Conservation (phyloP, 1,284 basidiomycete species). For the Meripilus lineatus region DNA sequence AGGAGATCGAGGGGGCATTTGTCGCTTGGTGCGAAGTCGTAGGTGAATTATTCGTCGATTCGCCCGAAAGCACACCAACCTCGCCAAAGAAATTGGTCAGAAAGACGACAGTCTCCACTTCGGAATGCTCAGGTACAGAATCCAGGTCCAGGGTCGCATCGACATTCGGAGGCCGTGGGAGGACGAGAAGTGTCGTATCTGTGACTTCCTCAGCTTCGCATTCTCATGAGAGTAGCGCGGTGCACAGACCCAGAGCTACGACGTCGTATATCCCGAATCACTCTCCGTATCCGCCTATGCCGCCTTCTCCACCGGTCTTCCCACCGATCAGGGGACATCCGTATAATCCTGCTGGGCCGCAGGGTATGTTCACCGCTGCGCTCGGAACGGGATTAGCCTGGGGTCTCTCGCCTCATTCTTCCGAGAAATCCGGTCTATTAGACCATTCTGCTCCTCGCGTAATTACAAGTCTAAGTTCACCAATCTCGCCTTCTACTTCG, state of each 20-base stretch:
- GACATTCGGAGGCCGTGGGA: neutral
- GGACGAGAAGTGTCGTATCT: neutral
- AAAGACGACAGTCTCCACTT: constrained; percentile 14
- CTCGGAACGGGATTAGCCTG: constrained; percentile 27
- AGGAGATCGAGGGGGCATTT: constrained; percentile 50
- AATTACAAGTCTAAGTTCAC: no score
- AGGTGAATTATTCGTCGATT: constrained; percentile 47
- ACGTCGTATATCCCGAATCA: neutral
- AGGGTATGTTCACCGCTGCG: constrained; percentile 27
- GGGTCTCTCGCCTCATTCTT: constrained; percentile 18
- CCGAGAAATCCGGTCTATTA: constrained; percentile 2
- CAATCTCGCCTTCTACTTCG: no score
- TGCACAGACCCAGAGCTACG: neutral
- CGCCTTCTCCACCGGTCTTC: neutral
- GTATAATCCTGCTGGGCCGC: neutral
- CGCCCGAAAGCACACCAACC: constrained; percentile 5
- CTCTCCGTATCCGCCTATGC: neutral
- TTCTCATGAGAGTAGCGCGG: neutral
- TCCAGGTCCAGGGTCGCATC: neutral
- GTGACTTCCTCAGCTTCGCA: neutral
- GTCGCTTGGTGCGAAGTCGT: constrained; percentile 60
- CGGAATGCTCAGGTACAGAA: neutral
- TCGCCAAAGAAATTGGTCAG: constrained; percentile 19
- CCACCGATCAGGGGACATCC: constrained; percentile 1
- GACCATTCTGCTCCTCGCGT: neutral